Percentiles rank a stretch among this genome's conserved stretches.
Conservation (phyloP, 768 basidiomycete species). For the Pisolithus albus region DNA sequence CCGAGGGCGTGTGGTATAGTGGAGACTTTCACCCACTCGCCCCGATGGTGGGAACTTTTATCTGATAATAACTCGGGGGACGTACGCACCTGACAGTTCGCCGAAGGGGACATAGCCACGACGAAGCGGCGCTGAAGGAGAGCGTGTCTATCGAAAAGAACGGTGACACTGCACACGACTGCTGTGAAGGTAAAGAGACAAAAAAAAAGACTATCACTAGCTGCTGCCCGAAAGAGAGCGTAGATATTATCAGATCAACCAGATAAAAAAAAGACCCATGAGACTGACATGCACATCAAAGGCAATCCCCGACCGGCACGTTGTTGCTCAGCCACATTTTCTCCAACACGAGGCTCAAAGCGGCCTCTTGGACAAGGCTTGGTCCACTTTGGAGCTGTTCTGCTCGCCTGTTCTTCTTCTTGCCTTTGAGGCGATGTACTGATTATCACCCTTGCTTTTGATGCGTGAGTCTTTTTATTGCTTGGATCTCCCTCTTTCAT, state of each 20-base stretch:
- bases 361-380: conserved; percentile 7
- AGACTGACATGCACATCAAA: conserved; percentile 10
- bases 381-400: conserved; percentile 5
- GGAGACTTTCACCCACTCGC: conserved; percentile 81
- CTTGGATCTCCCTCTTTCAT: neutral
- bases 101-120: conserved; percentile 46
- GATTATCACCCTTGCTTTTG: conserved; percentile 9
- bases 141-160: conserved; percentile 51
- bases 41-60: conserved; percentile 53
- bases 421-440: conserved; percentile 16
- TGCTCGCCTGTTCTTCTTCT: conserved; percentile 7
- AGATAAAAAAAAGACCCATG: no score
- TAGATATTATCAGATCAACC: neutral
- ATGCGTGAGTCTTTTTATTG: conserved; percentile 17
- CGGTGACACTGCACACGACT: conserved; percentile 51
- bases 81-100: no score
- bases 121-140: conserved; percentile 47
- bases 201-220: neutral
- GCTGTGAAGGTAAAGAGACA: conserved; percentile 49
- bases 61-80: conserved; percentile 41
- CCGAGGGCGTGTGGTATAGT: conserved; percentile 56
- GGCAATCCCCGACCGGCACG: conserved; percentile 25
- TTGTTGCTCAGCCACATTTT: conserved; percentile 31
- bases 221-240: conserved; percentile 1
- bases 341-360: conserved; percentile 25